phyloP scores from a whole-genome alignment of 495 filamentous ascomycete genomes.

The Aspergillus baeticus region DNA sequence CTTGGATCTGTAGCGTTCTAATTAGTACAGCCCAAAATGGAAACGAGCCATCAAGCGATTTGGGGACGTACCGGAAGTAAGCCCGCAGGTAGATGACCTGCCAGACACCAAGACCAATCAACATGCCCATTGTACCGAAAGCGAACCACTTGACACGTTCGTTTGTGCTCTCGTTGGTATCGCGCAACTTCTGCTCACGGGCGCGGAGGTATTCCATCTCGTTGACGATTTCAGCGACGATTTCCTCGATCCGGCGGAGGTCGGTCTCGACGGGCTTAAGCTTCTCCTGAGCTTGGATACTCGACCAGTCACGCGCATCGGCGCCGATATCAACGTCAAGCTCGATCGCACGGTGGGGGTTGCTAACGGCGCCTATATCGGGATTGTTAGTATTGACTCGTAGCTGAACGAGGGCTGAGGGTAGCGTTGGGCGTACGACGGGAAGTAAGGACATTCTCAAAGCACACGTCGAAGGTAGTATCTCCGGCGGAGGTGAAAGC shows the following conservation, averaged over 20 bases:
- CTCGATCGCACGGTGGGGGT: constrained; percentile 77
- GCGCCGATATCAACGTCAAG: constrained; percentile 98
- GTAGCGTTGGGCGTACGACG: constrained; percentile 52
- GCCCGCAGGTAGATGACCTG: constrained; percentile 96
- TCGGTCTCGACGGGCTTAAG: constrained; percentile 97
- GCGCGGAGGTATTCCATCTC: constrained; percentile 92
- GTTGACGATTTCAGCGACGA: constrained; percentile 73
- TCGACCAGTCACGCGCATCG: constrained; percentile 97
- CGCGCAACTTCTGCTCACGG: constrained; percentile 91
- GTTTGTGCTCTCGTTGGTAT: constrained; percentile 99
- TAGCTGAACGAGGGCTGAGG: neutral
- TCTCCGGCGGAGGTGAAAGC: constrained; percentile 95
- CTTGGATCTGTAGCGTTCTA: constrained; percentile 59
- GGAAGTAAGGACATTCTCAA: constrained; percentile 74
- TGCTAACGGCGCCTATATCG: constrained; percentile 38
- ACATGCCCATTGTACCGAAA: constrained; percentile 89
- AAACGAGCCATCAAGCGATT: too few relatives aligned
- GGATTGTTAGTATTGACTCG: neutral
- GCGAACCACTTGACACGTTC: constrained; percentile 99
- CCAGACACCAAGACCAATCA: constrained; percentile 89
- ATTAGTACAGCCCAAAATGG: too few relatives aligned
- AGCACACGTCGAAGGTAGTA: constrained; percentile 94
- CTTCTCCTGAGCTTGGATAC: constrained; percentile 95
- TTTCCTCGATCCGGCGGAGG: constrained; percentile 86
- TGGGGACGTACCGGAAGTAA: constrained; percentile 75